Evolutionary conservation across 768 basidiomycete genomes (phyloP).

Genomic region (Amanita rimosa): DNA sequence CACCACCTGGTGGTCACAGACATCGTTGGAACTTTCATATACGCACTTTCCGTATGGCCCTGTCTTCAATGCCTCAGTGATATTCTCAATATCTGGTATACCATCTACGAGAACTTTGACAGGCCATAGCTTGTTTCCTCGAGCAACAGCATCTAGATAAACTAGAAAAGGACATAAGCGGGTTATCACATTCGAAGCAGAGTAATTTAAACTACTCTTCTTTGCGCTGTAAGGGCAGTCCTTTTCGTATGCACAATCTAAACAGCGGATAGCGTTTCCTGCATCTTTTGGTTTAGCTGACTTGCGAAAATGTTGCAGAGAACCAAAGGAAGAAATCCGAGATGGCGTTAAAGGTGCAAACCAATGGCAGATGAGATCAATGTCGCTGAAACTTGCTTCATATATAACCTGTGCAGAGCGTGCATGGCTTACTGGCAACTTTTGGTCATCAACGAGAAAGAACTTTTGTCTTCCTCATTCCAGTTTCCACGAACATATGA

Average conservation of each 20-base stretch:
- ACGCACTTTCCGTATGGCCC: constrained; percentile 78
- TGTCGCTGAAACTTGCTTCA: constrained; percentile 42
- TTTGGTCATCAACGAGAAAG: constrained; percentile 83
- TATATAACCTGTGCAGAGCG: background rate
- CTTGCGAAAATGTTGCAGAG: constrained; percentile 72
- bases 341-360: constrained; percentile 51
- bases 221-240: constrained; percentile 84
- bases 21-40: constrained; percentile 78
- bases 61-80: constrained; percentile 55
- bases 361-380: constrained; percentile 77
- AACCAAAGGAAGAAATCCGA: constrained; percentile 79
- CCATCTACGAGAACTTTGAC: constrained; percentile 62
- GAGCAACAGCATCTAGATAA: constrained; percentile 65
- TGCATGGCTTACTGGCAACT: constrained; percentile 66
- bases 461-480: constrained; percentile 55
- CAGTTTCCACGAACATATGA: constrained; percentile 82
- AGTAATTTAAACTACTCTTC: constrained; percentile 42
- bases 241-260: constrained; percentile 62
- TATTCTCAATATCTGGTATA: constrained; percentile 77
- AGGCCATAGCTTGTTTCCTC: constrained; percentile 54
- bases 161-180: constrained; percentile 32
- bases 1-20: constrained; percentile 87
- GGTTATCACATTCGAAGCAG: background rate
- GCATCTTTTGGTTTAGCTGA: constrained; percentile 59
- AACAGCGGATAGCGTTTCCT: constrained; percentile 57